These are phyloP conservation scores for Pharnaceum exiguum DNA, from an alignment of 148 eudicot genomes.

Conservation along the genomic window DNA sequence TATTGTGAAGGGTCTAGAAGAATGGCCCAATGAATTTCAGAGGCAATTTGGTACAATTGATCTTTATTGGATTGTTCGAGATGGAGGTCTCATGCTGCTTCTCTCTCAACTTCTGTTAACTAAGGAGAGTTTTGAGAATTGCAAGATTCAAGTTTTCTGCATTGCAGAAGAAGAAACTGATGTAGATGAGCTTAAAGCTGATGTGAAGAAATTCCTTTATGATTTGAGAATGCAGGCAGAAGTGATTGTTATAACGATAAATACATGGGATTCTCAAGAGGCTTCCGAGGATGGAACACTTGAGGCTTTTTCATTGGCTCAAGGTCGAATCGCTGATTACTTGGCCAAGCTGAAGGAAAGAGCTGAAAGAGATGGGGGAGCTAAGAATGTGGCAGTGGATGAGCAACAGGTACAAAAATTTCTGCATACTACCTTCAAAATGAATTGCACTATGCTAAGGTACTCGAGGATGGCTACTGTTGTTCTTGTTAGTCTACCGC, in stretches of 20 bases:
- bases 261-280: constrained; percentile 73
- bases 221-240: constrained; percentile 97
- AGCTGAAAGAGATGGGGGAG: constrained; percentile 61
- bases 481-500: constrained; percentile 89
- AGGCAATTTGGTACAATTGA: constrained; percentile 93
- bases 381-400: constrained; percentile 63
- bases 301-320: constrained; percentile 77
- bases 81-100: constrained; percentile 97
- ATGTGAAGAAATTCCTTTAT: constrained; percentile 88
- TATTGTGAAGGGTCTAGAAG: constrained; percentile 95
- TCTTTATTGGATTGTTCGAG: constrained; percentile 96
- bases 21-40: constrained; percentile 95
- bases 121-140: constrained; percentile 90
- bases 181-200: constrained; percentile 81
- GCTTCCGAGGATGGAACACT: constrained; percentile 72
- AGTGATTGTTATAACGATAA: constrained; percentile 84
- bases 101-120: constrained; percentile 95
- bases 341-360: constrained; percentile 54
- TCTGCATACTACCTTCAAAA: constrained; percentile 77
- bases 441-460: constrained; percentile 69
- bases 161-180: constrained; percentile 97
- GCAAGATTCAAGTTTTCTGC: constrained; percentile 96
- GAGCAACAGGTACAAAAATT: constrained; percentile 95
- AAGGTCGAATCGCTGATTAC: constrained; percentile 55
- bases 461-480: constrained; percentile 98